phyloP scores from a whole-genome alignment of 495 filamentous ascomycete species.

The Penicillium flavigenum region DNA sequence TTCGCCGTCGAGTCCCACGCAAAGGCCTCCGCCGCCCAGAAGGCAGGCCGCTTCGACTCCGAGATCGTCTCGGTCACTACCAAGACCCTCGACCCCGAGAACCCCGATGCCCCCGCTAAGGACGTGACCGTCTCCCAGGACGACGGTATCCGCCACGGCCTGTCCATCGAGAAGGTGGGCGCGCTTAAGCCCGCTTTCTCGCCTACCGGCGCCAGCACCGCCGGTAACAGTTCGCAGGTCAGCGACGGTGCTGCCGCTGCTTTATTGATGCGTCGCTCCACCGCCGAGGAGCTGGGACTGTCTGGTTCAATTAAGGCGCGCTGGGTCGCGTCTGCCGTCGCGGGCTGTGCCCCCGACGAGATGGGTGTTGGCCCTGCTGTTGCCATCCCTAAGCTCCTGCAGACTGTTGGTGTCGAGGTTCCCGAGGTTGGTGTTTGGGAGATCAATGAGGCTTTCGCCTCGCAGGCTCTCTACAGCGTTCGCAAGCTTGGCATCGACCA shows the following conservation, averaged over 20 bases:
- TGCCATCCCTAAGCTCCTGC: slow-evolving; percentile 77
- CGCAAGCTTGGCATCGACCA: slow-evolving; percentile 68
- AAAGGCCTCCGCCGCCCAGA: slow-evolving; percentile 67
- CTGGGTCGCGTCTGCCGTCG: slow-evolving; percentile 71
- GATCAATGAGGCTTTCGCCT: slow-evolving; percentile 94
- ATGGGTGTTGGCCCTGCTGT: slow-evolving; percentile 90
- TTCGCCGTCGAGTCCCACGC: slow-evolving; percentile 74
- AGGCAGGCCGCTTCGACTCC: slow-evolving; percentile 64
- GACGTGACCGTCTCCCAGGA: slow-evolving; percentile 66
- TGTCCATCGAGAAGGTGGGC: slow-evolving; percentile 65
- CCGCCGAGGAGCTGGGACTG: slow-evolving; percentile 72
- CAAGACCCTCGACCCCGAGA: slow-evolving; percentile 53
- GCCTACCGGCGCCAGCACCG: slow-evolving; percentile 68
- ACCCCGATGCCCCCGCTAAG: slow-evolving; percentile 61
- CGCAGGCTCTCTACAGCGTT: slow-evolving; percentile 79
- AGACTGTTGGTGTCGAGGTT: slow-evolving; percentile 59
- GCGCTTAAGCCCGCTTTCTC: slow-evolving; percentile 85
- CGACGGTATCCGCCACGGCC: slow-evolving; percentile 74
- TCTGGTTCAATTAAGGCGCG: slow-evolving; percentile 67
- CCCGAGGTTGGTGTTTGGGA: slow-evolving; percentile 87
- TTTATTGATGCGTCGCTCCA: slow-evolving; percentile 79
- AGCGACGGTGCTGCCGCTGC: slow-evolving; percentile 84
- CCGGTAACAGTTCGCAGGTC: slow-evolving; percentile 84
- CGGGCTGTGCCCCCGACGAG: slow-evolving; percentile 81
- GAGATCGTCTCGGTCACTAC: slow-evolving; percentile 77